Conservation (phyloP, 768 basidiomycete species). For the Hygrophoropsis aurantiaca region DNA sequence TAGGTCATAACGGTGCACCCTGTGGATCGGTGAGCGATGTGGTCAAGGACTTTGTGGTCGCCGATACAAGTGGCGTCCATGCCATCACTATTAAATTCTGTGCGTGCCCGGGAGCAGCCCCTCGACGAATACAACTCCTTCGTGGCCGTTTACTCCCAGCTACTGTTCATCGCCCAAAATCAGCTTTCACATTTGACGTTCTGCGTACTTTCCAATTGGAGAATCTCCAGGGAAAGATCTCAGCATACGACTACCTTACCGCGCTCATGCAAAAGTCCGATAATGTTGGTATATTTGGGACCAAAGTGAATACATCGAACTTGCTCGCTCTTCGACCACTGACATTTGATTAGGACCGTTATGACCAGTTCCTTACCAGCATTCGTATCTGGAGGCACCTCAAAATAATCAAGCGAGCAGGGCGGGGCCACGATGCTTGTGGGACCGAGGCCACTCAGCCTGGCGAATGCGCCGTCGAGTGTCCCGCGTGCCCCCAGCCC, state of each 20-base stretch:
- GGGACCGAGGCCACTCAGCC: constrained; percentile 3
- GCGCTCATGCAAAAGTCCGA: constrained; percentile 21
- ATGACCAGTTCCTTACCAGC: constrained; percentile 21
- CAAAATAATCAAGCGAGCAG: constrained; percentile 14
- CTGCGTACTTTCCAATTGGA: constrained; percentile 19
- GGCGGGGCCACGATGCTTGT: constrained; percentile 5
- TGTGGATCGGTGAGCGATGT: no score
- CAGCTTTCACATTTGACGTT: constrained; percentile 24
- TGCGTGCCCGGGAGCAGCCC: no score
- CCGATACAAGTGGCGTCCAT: no score
- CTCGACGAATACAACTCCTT: constrained; percentile 13
- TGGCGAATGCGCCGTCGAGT: constrained; percentile 28
- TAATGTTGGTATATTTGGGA: constrained; percentile 20
- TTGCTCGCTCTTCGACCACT: constrained; percentile 7
- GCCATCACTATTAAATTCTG: no score
- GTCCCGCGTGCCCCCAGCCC: constrained; percentile 36
- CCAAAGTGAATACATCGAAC: constrained; percentile 13
- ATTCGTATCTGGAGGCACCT: constrained; percentile 5
- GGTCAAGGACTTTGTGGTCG: no score
- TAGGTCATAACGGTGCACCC: no score
- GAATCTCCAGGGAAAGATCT: constrained; percentile 24
- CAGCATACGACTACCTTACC: constrained; percentile 29
- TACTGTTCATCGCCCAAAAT: constrained; percentile 24
- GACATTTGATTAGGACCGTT: constrained; percentile 32
- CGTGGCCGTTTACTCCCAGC: constrained; percentile 28